phyloP scores from a whole-genome alignment of 495 filamentous ascomycete genomes.

The Talaromyces thailandensis region DNA sequence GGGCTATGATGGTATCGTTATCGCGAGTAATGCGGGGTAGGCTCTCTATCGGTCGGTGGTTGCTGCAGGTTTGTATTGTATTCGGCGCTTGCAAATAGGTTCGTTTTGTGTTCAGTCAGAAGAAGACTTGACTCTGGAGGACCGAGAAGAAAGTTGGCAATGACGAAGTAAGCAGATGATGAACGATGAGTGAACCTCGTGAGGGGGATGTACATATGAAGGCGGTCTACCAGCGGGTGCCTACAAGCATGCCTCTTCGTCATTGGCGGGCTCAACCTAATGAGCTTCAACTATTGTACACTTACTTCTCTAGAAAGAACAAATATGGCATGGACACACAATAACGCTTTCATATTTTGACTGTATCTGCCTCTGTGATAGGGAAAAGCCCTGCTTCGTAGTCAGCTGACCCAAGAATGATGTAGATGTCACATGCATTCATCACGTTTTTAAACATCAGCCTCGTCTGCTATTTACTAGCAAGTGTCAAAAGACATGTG shows the following conservation, averaged over 20 bases:
- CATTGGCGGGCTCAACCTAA: not conserved
- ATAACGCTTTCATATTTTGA: not conserved
- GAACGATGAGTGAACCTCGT: not conserved
- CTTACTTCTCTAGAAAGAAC: not conserved
- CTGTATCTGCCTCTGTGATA: not conserved
- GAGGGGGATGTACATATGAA: not conserved
- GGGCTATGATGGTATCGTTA: not conserved
- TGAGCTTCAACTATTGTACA: not conserved
- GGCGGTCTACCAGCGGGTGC: not conserved
- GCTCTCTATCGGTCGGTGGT: not conserved
- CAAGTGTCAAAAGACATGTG: not conserved
- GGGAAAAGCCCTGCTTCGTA: not conserved
- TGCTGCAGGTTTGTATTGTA: not conserved
- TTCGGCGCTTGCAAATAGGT: not conserved
- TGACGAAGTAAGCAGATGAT: not conserved
- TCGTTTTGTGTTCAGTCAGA: not conserved
- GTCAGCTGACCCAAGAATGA: not conserved
- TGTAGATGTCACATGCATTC: not conserved
- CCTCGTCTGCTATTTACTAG: not conserved
- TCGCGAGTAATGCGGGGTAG: constrained; percentile 1
- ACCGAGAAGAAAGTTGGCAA: not conserved
- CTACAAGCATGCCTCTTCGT: not conserved
- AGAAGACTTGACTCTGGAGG: not conserved
- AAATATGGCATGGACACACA: not conserved
- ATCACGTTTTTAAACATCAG: not conserved